Evolutionary conservation across 1,139 yeast species (phyloP).

Genomic region (Taiozyma sp.): DNA sequence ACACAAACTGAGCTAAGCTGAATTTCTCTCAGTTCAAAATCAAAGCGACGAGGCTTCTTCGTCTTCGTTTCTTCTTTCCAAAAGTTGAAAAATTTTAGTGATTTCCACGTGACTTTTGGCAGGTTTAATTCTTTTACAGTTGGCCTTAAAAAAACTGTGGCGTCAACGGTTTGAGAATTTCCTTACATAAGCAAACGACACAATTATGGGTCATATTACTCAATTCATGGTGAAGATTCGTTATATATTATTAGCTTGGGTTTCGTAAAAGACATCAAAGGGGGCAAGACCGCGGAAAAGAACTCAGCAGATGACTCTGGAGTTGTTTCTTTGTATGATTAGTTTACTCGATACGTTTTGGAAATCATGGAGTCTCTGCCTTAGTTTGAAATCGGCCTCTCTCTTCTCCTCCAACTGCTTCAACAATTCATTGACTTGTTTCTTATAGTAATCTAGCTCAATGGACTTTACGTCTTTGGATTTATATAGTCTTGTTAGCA

Average conservation of each 20-base stretch:
- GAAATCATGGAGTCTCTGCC: conserved; percentile 10
- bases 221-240: too few species aligned
- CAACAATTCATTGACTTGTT: conserved; percentile 10
- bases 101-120: neutral
- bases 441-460: conserved; percentile 11
- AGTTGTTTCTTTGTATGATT: neutral
- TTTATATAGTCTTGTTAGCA: neutral
- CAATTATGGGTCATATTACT: too few species aligned
- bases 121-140: neutral
- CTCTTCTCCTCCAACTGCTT: conserved; percentile 15
- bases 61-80: neutral
- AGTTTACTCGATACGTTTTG: neutral
- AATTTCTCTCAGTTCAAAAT: too few species aligned
- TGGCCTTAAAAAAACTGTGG: neutral
- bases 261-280: neutral
- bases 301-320: neutral
- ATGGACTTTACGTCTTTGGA: conserved; percentile 5
- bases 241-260: neutral
- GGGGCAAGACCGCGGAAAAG: neutral
- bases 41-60: neutral
- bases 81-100: neutral
- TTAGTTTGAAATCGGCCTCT: conserved; percentile 12
- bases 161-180: neutral
- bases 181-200: too few species aligned
- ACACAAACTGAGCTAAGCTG: too few species aligned